A percentile compares a stretch with the other conserved stretches of the same genome.
Evolutionary conservation across 129 eudicot species (phyloP).

Genomic region (Flaveria ramosissima): DNA sequence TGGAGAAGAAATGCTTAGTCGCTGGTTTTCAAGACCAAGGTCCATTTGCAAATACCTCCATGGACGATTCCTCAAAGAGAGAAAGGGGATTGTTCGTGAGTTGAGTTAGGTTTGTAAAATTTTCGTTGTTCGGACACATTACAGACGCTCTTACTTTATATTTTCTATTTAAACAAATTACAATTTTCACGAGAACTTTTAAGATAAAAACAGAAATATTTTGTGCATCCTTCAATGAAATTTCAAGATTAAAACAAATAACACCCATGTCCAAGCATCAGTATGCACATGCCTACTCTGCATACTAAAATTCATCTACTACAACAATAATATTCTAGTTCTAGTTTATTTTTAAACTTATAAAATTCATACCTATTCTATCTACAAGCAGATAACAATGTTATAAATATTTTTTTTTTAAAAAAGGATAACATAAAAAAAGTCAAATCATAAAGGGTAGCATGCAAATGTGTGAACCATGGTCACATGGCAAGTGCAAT

Average conservation of each 20-base stretch:
- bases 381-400: neutral
- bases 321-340: neutral
- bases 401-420: neutral
- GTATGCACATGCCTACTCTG: neutral
- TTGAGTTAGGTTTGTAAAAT: too few species aligned
- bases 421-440: slow-evolving; percentile 30
- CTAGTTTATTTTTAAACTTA: neutral
- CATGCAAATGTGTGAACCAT: slow-evolving; percentile 31
- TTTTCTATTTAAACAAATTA: too few species aligned
- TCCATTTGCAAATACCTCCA: too few species aligned
- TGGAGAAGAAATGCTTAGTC: too few species aligned
- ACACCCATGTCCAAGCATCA: slow-evolving; percentile 1
- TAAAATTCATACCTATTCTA: neutral
- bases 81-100: too few species aligned
- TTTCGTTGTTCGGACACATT: too few species aligned
- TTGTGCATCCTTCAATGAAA: neutral
- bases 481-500: slow-evolving; percentile 36
- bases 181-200: neutral
- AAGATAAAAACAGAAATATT: neutral
- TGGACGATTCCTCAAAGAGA: too few species aligned
- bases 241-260: neutral
- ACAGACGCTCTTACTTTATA: too few species aligned
- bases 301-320: neutral
- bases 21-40: too few species aligned
- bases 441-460: slow-evolving; percentile 12